Conservation (phyloP, 1,284 basidiomycete genomes). For the Entoloma clypeatum region DNA sequence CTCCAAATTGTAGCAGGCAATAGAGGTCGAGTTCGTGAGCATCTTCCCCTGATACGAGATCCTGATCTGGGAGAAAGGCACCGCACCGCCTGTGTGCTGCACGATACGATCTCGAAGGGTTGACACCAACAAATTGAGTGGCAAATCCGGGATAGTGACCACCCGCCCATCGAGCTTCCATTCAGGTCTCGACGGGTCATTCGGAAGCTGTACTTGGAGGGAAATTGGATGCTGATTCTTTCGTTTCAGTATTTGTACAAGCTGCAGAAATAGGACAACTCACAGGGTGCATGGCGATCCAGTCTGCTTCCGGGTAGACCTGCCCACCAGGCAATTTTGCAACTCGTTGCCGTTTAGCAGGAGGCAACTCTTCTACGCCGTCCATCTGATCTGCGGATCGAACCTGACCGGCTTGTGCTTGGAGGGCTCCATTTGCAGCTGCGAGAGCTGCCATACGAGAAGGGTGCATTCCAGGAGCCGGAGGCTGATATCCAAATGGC, state of each 20-base stretch:
- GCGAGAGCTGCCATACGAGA: slow-evolving; percentile 51
- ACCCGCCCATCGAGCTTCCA: slow-evolving; percentile 86
- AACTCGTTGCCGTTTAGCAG: slow-evolving; percentile 79
- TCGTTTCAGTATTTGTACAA: background rate
- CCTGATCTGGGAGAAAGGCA: slow-evolving; percentile 77
- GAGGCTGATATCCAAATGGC: slow-evolving; percentile 76
- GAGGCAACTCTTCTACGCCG: slow-evolving; percentile 55
- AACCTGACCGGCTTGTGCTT: slow-evolving; percentile 61
- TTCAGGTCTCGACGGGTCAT: slow-evolving; percentile 77
- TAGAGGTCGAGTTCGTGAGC: slow-evolving; percentile 79
- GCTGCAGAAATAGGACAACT: slow-evolving; percentile 24
- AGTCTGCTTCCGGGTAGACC: slow-evolving; percentile 80
- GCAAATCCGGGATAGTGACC: slow-evolving; percentile 75
- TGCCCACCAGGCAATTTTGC: slow-evolving; percentile 78
- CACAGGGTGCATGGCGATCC: slow-evolving; percentile 84
- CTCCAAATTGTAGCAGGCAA: slow-evolving; percentile 86
- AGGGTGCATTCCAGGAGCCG: slow-evolving; percentile 47
- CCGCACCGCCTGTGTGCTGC: slow-evolving; percentile 67
- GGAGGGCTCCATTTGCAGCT: slow-evolving; percentile 42
- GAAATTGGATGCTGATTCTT: slow-evolving; percentile 71
- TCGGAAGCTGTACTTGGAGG: slow-evolving; percentile 78
- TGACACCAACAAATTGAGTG: slow-evolving; percentile 78
- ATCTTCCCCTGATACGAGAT: slow-evolving; percentile 77
- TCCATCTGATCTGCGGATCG: slow-evolving; percentile 79
- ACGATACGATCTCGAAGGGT: slow-evolving; percentile 85